These are phyloP conservation scores for Atalantia buxifolia DNA, from an alignment of 345 rosid genomes.

Conservation along the genomic window DNA sequence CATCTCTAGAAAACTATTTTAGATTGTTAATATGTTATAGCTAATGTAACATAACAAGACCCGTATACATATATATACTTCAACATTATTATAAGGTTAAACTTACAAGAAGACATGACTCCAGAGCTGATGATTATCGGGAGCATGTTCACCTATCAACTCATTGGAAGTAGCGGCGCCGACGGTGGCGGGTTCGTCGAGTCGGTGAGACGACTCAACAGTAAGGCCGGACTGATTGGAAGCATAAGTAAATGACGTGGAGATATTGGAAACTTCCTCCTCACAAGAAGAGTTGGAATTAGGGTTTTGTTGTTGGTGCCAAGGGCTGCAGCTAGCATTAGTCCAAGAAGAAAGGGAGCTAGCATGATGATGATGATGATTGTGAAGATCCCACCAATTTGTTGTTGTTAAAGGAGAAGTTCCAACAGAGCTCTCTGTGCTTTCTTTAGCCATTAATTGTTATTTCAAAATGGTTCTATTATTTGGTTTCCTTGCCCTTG, in stretches of 20 bases:
- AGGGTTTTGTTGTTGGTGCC: constrained; percentile 45
- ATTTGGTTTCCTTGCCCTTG: constrained; percentile 6
- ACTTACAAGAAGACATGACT: constrained; percentile 65
- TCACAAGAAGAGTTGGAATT: constrained; percentile 52
- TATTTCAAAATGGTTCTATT: neutral
- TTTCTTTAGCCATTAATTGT: constrained; percentile 53
- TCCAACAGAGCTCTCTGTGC: constrained; percentile 35
- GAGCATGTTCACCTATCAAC: constrained; percentile 55
- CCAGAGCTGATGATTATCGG: constrained; percentile 58
- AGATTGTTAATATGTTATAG: too few relatives aligned
- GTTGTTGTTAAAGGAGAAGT: constrained; percentile 27
- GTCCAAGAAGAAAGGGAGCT: constrained; percentile 45
- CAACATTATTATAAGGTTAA: neutral
- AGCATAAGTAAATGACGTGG: constrained; percentile 48
- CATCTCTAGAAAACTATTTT: too few relatives aligned
- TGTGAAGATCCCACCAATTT: constrained; percentile 66
- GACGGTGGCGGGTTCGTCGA: constrained; percentile 24
- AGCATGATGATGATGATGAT: constrained; percentile 46
- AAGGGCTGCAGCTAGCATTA: constrained; percentile 9
- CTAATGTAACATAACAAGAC: too few relatives aligned
- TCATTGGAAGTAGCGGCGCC: constrained; percentile 28
- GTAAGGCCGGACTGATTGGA: constrained; percentile 65
- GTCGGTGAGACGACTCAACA: constrained; percentile 47
- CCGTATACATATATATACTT: too few relatives aligned
- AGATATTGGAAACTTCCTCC: constrained; percentile 52